Conservation (phyloP, 371 early-diverging fungal species). For the Funneliformis caledonium region DNA sequence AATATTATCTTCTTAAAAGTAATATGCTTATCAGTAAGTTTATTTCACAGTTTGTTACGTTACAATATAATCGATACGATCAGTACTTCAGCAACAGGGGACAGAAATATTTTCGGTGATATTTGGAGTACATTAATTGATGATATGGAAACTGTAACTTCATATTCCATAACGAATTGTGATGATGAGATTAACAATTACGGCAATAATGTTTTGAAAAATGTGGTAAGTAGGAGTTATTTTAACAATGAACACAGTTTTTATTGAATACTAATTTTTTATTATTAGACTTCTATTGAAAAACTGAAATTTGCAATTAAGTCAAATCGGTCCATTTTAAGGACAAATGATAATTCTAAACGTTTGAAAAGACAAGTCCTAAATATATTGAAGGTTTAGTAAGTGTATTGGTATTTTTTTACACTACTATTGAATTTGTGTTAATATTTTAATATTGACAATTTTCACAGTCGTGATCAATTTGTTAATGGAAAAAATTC, state of each 20-base stretch:
- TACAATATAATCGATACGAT: slow-evolving; percentile 35
- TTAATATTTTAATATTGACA: neutral
- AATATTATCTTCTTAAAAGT: too few relatives aligned
- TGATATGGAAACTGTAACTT: neutral
- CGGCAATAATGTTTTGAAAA: neutral
- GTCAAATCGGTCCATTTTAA: neutral
- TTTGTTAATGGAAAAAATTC: neutral
- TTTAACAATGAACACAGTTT: too few relatives aligned
- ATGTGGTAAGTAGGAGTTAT: too few relatives aligned
- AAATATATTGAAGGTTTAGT: slow-evolving; percentile 23
- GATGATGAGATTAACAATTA: neutral
- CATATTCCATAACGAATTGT: neutral
- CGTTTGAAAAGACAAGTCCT: slow-evolving; percentile 14
- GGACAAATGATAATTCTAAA: slow-evolving; percentile 10
- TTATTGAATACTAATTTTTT: too few relatives aligned
- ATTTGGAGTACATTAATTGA: neutral
- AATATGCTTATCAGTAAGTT: neutral
- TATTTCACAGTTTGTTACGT: slow-evolving; percentile 21
- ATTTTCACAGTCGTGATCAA: slow-evolving; percentile 7
- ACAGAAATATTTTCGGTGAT: slow-evolving; percentile 2
- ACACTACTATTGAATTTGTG: neutral
- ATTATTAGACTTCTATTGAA: neutral
- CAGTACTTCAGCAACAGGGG: slow-evolving; percentile 15
- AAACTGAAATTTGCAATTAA: slow-evolving; percentile 12
- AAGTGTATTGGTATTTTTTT: slow-evolving; percentile 8